phyloP scores from a whole-genome alignment of 495 filamentous ascomycete genomes.

The Physcia stellaris region DNA sequence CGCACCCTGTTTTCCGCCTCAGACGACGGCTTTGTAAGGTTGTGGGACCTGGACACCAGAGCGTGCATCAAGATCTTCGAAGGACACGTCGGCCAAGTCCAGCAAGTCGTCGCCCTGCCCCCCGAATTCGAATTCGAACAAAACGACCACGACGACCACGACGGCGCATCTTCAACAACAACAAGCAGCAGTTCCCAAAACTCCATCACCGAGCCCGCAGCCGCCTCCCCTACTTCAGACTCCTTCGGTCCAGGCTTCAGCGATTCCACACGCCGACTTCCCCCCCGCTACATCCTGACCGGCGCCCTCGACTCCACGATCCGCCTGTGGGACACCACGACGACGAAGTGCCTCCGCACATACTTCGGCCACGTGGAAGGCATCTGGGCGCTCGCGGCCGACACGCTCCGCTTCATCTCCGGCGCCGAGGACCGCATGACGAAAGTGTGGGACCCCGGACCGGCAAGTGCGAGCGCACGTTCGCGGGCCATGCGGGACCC shows the following conservation, averaged over 20 bases:
- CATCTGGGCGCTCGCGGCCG: constrained; percentile 86
- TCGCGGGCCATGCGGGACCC: constrained; percentile 75
- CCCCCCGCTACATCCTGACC: constrained; percentile 82
- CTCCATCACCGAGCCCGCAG: constrained; percentile 21
- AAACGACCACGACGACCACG: constrained; percentile 40
- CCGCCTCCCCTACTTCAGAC: constrained; percentile 31
- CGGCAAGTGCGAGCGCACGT: constrained; percentile 81
- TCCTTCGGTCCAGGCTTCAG: constrained; percentile 41
- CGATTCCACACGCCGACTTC: constrained; percentile 46
- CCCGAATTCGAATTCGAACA: constrained; percentile 77
- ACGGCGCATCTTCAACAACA: constrained; percentile 25
- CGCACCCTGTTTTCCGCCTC: constrained; percentile 84
- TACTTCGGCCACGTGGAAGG: constrained; percentile 96
- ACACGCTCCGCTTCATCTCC: constrained; percentile 76
- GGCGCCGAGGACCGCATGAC: constrained; percentile 90
- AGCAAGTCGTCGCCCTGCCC: constrained; percentile 72
- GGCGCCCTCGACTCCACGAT: constrained; percentile 84
- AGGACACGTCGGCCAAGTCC: constrained; percentile 92
- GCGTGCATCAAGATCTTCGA: constrained; percentile 66
- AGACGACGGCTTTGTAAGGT: constrained; percentile 77
- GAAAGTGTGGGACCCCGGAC: constrained; percentile 93
- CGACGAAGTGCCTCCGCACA: constrained; percentile 68
- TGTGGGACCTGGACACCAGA: constrained; percentile 87
- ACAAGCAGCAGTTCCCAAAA: constrained; percentile 36
- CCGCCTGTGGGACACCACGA: constrained; percentile 81